A percentile compares a stretch with the other conserved stretches of the same genome.
Evolutionary conservation across 1,139 yeast species (phyloP).

Genomic region (Debaryomyces nepalensis): DNA sequence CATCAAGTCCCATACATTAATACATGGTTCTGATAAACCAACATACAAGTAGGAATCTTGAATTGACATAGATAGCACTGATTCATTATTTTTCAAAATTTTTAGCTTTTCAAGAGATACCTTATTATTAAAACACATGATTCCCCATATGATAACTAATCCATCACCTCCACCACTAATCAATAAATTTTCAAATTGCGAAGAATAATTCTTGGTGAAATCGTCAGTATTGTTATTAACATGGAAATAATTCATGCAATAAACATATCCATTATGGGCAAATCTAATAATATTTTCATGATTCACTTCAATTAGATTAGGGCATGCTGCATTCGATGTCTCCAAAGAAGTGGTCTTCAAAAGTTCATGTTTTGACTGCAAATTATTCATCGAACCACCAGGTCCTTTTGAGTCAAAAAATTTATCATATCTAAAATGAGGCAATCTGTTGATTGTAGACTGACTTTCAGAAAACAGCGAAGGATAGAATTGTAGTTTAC

Average conservation of each 20-base stretch:
- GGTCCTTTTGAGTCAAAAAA: slow-evolving; percentile 93
- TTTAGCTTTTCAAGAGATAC: slow-evolving; percentile 29
- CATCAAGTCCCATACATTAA: slow-evolving; percentile 83
- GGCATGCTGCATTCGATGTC: slow-evolving; percentile 17
- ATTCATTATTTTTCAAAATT: slow-evolving; percentile 66
- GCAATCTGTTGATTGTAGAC: slow-evolving; percentile 52
- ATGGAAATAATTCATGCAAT: slow-evolving; percentile 58
- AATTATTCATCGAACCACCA: slow-evolving; percentile 58
- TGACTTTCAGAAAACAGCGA: slow-evolving; percentile 11
- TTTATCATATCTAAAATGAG: slow-evolving; percentile 79
- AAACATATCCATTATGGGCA: slow-evolving; percentile 92
- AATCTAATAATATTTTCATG: slow-evolving; percentile 67
- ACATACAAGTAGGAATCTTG: slow-evolving; percentile 73
- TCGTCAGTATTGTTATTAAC: slow-evolving; percentile 18
- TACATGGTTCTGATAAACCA: slow-evolving; percentile 72
- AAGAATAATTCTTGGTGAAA: slow-evolving; percentile 26
- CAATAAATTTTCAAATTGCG: slow-evolving; percentile 26
- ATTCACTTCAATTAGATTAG: slow-evolving; percentile 67
- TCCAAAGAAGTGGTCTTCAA: slow-evolving; percentile 25
- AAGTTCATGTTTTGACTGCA: slow-evolving; percentile 37
- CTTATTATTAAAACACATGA: slow-evolving; percentile 16
- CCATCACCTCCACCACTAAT: slow-evolving; percentile 91
- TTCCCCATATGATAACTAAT: slow-evolving; percentile 72
- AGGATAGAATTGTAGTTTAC: slow-evolving; percentile 37
- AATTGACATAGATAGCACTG: slow-evolving; percentile 69